Conservation (phyloP, 2,329 filamentous ascomycete genomes). For the Sclerotinia trifoliorum region DNA sequence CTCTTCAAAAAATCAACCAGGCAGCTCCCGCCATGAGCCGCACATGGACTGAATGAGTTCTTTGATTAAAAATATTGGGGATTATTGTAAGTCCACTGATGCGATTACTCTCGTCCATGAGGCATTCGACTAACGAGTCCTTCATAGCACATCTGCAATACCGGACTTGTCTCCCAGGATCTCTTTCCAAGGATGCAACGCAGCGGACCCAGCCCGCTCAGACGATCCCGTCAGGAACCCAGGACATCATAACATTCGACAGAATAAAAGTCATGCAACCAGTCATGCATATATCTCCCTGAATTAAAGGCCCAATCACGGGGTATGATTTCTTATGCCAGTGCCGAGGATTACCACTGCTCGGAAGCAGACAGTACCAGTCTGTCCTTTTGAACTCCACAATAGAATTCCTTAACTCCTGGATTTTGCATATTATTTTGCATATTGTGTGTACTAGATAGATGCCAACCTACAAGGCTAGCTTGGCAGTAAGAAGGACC, state of each 20-base stretch:
- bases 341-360: not conserved
- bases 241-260: conserved; percentile 11
- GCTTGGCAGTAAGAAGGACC: not conserved
- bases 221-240: conserved; percentile 5
- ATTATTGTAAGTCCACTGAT: conserved; percentile 29
- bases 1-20: conserved; percentile 33
- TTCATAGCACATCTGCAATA: conserved; percentile 8
- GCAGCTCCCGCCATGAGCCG: conserved; percentile 27
- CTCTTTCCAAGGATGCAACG: not conserved
- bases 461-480: conserved; percentile 1
- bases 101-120: not conserved
- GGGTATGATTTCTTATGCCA: not conserved
- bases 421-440: conserved; percentile 8
- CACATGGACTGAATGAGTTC: conserved; percentile 32
- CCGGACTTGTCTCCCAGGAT: not conserved
- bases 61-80: not conserved
- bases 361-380: conserved; percentile 3
- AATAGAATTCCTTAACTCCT: not conserved
- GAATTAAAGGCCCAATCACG: not conserved
- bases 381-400: not conserved
- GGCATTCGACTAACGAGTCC: not conserved
- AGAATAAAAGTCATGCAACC: conserved; percentile 22
- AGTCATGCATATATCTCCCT: conserved; percentile 21
- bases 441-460: conserved; percentile 3
- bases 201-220: conserved; percentile 21